Evolutionary conservation across 768 basidiomycete species (phyloP).

Genomic region (Boletus barrowsii): DNA sequence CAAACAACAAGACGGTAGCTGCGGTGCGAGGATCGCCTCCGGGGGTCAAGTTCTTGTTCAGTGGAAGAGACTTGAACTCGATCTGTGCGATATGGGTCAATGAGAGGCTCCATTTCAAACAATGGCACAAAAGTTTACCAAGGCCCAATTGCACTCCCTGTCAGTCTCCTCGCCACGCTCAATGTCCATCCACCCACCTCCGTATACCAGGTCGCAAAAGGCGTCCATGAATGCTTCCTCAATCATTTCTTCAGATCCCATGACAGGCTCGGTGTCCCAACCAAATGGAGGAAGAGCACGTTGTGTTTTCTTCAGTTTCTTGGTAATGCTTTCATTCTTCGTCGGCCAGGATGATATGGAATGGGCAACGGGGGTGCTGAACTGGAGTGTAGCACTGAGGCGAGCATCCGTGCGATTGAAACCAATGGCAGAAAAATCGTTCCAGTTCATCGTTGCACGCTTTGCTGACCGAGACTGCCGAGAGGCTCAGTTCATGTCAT

Average conservation of each 20-base stretch:
- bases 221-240: slow-evolving; percentile 91
- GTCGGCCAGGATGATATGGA: slow-evolving; percentile 70
- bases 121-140: slow-evolving; percentile 51
- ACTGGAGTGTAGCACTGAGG: slow-evolving; percentile 78
- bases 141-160: slow-evolving; percentile 87
- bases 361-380: slow-evolving; percentile 55
- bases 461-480: slow-evolving; percentile 63
- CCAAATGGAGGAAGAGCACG: slow-evolving; percentile 74
- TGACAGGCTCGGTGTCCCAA: slow-evolving; percentile 86
- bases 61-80: slow-evolving; percentile 79
- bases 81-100: slow-evolving; percentile 50
- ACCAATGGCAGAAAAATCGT: slow-evolving; percentile 80
- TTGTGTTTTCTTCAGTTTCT: slow-evolving; percentile 82
- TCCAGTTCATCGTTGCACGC: slow-evolving; percentile 85
- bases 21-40: slow-evolving; percentile 67
- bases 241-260: slow-evolving; percentile 74
- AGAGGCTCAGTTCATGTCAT: slow-evolving; percentile 7
- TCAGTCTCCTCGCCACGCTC: slow-evolving; percentile 70
- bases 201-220: slow-evolving; percentile 79
- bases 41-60: slow-evolving; percentile 21
- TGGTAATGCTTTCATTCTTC: slow-evolving; percentile 67
- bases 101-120: neutral
- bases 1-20: slow-evolving; percentile 75
- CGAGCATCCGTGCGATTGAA: slow-evolving; percentile 79
- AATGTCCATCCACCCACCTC: slow-evolving; percentile 81